A percentile compares a stretch with the other conserved stretches of the same genome.
Conservation (phyloP, 805 yeast genomes). For the Pichia kluyveri region DNA sequence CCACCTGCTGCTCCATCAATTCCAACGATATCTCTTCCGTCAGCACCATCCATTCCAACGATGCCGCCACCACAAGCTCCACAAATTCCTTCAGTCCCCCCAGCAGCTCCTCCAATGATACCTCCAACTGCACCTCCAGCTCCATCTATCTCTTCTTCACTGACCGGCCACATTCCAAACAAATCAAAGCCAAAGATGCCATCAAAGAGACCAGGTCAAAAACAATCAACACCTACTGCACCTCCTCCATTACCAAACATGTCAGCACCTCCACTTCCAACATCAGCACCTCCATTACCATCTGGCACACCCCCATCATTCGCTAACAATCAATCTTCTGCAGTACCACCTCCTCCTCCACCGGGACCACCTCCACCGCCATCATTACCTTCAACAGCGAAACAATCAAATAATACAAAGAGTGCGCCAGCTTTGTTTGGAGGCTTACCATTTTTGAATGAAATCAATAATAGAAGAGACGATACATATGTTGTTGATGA, state of each 20-base stretch:
- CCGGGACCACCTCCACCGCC: slow-evolving; percentile 8
- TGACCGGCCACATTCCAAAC: background rate
- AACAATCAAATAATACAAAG: background rate
- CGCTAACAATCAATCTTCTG: slow-evolving; percentile 11
- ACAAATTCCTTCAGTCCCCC: background rate
- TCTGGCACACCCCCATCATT: background rate
- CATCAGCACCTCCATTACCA: slow-evolving; percentile 5
- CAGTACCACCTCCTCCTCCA: slow-evolving; percentile 16
- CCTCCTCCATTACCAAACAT: slow-evolving; percentile 16
- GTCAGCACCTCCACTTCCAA: slow-evolving; percentile 9
- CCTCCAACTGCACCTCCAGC: slow-evolving; percentile 1
- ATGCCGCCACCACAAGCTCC: slow-evolving; percentile 5
- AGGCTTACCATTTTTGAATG: slow-evolving; percentile 46
- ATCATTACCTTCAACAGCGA: slow-evolving; percentile 1
- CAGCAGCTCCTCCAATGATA: background rate
- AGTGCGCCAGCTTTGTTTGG: slow-evolving; percentile 16
- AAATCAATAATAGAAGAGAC: slow-evolving; percentile 42
- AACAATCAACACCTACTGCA: slow-evolving; percentile 3
- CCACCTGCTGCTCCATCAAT: slow-evolving; percentile 18
- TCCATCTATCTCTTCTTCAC: background rate
- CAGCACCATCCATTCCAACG: background rate
- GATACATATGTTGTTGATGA: slow-evolving; percentile 37
- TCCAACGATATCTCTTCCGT: slow-evolving; percentile 13
- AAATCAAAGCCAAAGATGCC: slow-evolving; percentile 15
- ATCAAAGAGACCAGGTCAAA: slow-evolving; percentile 11